These are phyloP conservation scores for Globisporangium carolinianum DNA, from an alignment of 352 stramenopile genomes.

Conservation along the genomic window DNA sequence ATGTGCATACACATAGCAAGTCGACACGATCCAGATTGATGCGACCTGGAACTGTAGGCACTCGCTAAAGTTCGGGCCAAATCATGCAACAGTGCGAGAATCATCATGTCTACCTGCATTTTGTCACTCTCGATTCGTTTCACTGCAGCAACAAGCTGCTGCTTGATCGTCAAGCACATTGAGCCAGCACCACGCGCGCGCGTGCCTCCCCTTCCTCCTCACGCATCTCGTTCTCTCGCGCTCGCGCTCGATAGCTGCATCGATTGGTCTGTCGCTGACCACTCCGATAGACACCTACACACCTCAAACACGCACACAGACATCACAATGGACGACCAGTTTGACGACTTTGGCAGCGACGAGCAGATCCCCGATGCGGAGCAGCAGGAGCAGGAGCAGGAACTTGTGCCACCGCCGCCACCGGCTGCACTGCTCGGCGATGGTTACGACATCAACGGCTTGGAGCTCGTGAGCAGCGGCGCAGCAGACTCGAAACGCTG, in stretches of 20 bases:
- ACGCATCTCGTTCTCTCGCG: not conserved
- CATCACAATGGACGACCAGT: slow-evolving; percentile 10
- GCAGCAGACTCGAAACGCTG: slow-evolving; percentile 59
- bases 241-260: not conserved
- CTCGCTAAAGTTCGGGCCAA: no score
- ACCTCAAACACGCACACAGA: not conserved
- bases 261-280: no score
- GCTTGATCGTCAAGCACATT: no score
- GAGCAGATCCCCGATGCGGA: slow-evolving; percentile 2
- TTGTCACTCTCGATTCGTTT: no score
- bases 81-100: no score
- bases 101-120: no score
- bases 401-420: not conserved
- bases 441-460: slow-evolving; percentile 15
- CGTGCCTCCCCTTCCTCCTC: no score
- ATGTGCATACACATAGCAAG: no score
- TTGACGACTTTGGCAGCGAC: slow-evolving; percentile 10
- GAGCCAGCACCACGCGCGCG: no score
- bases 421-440: not conserved
- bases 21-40: no score
- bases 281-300: not conserved
- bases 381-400: slow-evolving; percentile 5
- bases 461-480: slow-evolving; percentile 4
- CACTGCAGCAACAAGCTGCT: no score
- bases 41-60: no score